Conservation (phyloP, 371 early-diverging fungal species). For the Coemansia sp. region DNA sequence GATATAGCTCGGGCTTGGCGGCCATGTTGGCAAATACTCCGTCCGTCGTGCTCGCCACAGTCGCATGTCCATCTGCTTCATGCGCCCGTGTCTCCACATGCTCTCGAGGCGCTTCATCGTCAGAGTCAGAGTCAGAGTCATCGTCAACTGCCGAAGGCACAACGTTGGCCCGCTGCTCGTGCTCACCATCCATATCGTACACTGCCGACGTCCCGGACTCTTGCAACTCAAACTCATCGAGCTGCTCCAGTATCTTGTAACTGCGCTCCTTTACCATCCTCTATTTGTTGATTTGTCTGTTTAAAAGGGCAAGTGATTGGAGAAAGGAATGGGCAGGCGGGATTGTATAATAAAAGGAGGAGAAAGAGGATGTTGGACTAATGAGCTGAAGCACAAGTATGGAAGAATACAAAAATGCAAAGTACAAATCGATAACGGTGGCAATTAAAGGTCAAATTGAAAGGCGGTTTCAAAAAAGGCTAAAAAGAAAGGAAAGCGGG, state of each 20-base stretch:
- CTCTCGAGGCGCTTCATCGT: neutral
- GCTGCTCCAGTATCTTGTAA: constrained; percentile 51
- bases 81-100: neutral
- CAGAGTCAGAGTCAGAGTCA: constrained; percentile 11
- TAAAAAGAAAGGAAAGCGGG: neutral
- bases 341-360: neutral
- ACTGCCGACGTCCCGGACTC: constrained; percentile 24
- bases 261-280: constrained; percentile 49
- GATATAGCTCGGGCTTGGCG: constrained; percentile 52
- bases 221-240: constrained; percentile 50
- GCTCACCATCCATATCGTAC: constrained; percentile 20
- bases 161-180: constrained; percentile 32
- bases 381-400: neutral
- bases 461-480: neutral
- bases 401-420: neutral
- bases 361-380: neutral
- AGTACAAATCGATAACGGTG: neutral
- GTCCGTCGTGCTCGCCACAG: constrained; percentile 39
- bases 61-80: neutral
- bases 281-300: neutral
- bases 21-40: constrained; percentile 56
- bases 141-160: constrained; percentile 43
- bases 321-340: neutral
- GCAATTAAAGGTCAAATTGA: neutral
- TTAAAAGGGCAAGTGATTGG: neutral